Percentiles rank a stretch among this genome's conserved stretches.
phyloP scores from a whole-genome alignment of 148 eudicot species.

The Dianthus caryophyllus region DNA sequence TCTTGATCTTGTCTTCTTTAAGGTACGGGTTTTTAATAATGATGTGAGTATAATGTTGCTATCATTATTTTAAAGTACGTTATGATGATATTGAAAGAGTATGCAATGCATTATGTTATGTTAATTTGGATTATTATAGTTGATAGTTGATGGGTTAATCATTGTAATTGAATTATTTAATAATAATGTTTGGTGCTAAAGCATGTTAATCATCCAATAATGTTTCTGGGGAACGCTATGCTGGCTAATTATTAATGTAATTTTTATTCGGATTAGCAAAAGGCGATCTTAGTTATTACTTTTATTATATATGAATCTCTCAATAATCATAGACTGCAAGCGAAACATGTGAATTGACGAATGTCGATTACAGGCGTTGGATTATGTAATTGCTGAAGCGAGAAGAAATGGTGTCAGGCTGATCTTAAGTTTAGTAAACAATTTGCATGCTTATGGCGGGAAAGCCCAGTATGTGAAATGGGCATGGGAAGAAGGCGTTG shows the following conservation, averaged over 20 bases:
- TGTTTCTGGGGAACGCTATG: not conserved
- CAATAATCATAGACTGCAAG: constrained; percentile 4
- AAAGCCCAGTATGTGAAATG: constrained; percentile 92
- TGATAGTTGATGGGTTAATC: not conserved
- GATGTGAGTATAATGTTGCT: not conserved
- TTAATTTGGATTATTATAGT: not conserved
- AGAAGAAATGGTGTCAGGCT: constrained; percentile 58
- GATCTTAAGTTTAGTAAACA: constrained; percentile 72
- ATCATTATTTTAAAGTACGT: not conserved
- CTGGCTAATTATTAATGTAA: not conserved
- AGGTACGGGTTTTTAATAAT: not conserved
- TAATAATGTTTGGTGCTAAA: not conserved
- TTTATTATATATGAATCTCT: not conserved
- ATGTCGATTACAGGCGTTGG: constrained; percentile 63
- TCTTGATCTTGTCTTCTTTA: constrained; percentile 17
- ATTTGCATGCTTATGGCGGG: constrained; percentile 92
- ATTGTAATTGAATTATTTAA: not conserved
- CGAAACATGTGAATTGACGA: constrained; percentile 1
- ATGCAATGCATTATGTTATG: not conserved
- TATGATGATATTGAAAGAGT: not conserved
- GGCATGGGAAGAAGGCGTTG: constrained; percentile 97
- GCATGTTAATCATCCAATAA: not conserved
- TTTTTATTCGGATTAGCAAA: not conserved
- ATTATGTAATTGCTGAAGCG: constrained; percentile 90
- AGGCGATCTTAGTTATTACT: not conserved